Evolutionary conservation across 768 basidiomycete species (phyloP).

Genomic region (Tylopilus rubrobrunneus): DNA sequence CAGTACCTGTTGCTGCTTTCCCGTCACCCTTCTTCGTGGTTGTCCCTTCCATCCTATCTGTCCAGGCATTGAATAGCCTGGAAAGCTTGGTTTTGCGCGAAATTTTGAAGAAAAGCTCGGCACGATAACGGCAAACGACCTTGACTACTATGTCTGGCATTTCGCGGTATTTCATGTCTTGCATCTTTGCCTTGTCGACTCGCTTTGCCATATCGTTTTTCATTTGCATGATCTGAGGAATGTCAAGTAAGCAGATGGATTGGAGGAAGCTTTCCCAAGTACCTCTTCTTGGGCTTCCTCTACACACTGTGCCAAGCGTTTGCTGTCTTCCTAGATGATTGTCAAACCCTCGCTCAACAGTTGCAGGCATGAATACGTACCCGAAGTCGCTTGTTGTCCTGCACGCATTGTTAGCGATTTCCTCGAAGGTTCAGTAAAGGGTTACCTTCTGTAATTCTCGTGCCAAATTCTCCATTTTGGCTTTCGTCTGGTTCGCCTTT

Average conservation of each 20-base stretch:
- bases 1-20: conserved; percentile 24
- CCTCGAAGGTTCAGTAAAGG: conserved; percentile 4
- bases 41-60: conserved; percentile 76
- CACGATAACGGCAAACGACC: conserved; percentile 83
- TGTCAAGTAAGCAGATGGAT: conserved; percentile 2
- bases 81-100: conserved; percentile 86
- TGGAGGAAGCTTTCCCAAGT: conserved; percentile 5
- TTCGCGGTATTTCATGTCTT: conserved; percentile 79
- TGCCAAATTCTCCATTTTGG: conserved; percentile 86
- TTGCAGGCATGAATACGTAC: conserved; percentile 39
- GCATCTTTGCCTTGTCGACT: conserved; percentile 71
- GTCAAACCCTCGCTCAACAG: conserved; percentile 19
- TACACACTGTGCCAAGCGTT: conserved; percentile 73
- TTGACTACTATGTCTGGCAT: conserved; percentile 89
- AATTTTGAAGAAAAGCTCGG: conserved; percentile 90
- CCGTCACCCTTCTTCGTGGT: conserved; percentile 43
- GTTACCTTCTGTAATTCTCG: conserved; percentile 84
- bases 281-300: conserved; percentile 87
- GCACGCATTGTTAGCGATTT: conserved; percentile 15
- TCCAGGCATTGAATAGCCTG: conserved; percentile 83
- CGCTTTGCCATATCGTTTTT: conserved; percentile 79
- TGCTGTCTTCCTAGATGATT: conserved; percentile 70
- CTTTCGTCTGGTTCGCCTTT: conserved; percentile 85
- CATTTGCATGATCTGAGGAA: conserved; percentile 67
- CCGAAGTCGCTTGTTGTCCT: conserved; percentile 89